phyloP scores from a whole-genome alignment of 352 stramenopile genomes.

The Globisporangium recalcitrans region DNA sequence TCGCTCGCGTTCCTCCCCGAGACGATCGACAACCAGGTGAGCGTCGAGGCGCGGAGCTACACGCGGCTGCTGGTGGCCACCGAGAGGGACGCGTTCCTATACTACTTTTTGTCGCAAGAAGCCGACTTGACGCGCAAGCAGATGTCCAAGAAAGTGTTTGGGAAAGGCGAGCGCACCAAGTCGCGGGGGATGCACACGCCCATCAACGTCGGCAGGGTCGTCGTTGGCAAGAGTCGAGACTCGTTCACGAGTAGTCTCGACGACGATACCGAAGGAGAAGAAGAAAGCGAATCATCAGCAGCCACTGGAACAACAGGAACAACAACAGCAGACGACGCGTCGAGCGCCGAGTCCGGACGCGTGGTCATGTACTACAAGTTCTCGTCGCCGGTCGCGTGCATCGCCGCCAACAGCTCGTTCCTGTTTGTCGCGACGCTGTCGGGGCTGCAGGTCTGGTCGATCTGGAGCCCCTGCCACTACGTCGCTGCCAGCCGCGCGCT shows the following conservation, averaged over 20 bases:
- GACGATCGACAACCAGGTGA: conserved; percentile 78
- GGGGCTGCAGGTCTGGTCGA: conserved; percentile 76
- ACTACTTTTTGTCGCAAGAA: conserved; percentile 75
- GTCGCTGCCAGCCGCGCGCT: conserved; percentile 63
- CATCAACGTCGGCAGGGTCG: conserved; percentile 33
- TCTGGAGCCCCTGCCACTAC: conserved; percentile 84
- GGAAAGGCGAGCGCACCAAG: conserved; percentile 35
- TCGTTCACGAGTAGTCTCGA: conserved; percentile 37
- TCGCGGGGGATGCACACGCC: conserved; percentile 36
- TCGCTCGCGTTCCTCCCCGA: conserved; percentile 73
- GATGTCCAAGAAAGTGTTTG: conserved; percentile 76
- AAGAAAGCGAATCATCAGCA: conserved; percentile 10
- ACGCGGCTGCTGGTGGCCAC: conserved; percentile 68
- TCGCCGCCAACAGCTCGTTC: conserved; percentile 83
- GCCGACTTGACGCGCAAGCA: conserved; percentile 68
- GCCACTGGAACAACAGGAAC: too few relatives aligned
- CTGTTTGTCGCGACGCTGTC: conserved; percentile 72
- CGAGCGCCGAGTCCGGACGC: conserved; percentile 41
- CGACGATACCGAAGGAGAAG: conserved; percentile 2
- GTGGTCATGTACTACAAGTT: conserved; percentile 87
- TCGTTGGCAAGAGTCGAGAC: conserved; percentile 22
- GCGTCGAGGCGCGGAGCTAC: conserved; percentile 70
- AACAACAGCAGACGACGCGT: conserved; percentile 6
- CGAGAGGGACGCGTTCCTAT: conserved; percentile 62
- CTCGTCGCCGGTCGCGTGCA: conserved; percentile 46